phyloP scores from a whole-genome alignment of 2,329 filamentous ascomycete genomes.

The Colletotrichum tofieldiae region DNA sequence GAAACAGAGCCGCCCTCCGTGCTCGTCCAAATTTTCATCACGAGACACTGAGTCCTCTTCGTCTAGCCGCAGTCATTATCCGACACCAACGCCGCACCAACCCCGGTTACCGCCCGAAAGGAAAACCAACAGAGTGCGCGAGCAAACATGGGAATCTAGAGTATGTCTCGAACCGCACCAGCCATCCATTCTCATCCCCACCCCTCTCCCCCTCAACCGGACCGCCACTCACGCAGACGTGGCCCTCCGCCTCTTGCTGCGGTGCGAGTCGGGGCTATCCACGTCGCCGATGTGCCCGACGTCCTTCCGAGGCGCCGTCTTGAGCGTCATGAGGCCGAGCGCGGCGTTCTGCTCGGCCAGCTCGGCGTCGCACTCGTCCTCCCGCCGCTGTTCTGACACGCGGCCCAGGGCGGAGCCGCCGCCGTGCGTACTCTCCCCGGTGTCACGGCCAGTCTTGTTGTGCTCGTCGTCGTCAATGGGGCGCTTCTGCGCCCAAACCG shows the following conservation, averaged over 20 bases:
- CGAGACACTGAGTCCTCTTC: conserved; percentile 20
- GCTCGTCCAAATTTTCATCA: neutral
- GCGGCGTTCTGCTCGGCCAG: conserved; percentile 63
- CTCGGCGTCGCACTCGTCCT: conserved; percentile 42
- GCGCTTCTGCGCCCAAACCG: conserved; percentile 46
- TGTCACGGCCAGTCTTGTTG: conserved; percentile 46
- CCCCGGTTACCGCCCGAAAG: neutral
- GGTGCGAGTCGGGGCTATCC: conserved; percentile 47
- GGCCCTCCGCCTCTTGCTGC: conserved; percentile 59
- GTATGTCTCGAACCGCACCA: conserved; percentile 1
- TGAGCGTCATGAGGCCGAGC: conserved; percentile 64
- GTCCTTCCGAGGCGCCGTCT: conserved; percentile 45
- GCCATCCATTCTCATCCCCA: neutral
- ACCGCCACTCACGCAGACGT: conserved; percentile 53
- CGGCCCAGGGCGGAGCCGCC: conserved; percentile 44
- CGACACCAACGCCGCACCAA: conserved; percentile 20
- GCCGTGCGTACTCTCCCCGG: conserved; percentile 43
- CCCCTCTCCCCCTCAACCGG: neutral
- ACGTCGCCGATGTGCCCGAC: conserved; percentile 41
- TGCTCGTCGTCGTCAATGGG: conserved; percentile 50
- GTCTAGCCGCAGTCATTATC: conserved; percentile 15
- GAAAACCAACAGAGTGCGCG: conserved; percentile 30
- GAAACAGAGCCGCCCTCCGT: neutral
- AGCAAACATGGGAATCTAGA: conserved; percentile 35
- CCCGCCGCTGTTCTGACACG: conserved; percentile 19